These are phyloP conservation scores for Elsinoe arachidis DNA, from an alignment of 2,329 filamentous ascomycete species.

Conservation along the genomic window DNA sequence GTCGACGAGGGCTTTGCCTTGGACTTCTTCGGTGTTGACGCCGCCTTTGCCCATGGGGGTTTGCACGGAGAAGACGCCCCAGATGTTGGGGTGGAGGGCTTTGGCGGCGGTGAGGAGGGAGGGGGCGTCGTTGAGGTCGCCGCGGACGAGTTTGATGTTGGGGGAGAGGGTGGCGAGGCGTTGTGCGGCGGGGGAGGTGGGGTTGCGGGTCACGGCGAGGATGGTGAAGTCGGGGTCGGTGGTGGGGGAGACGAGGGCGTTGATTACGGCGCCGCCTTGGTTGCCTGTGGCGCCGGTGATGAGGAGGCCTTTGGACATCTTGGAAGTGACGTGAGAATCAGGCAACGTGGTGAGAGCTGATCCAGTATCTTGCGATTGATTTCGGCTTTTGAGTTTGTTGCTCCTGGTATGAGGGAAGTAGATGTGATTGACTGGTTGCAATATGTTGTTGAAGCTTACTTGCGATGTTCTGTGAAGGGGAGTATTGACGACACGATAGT, in stretches of 20 bases:
- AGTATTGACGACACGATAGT: not conserved
- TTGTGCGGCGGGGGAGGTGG: conserved; percentile 43
- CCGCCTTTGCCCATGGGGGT: conserved; percentile 32
- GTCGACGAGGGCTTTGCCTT: conserved; percentile 52
- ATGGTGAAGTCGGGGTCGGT: conserved; percentile 38
- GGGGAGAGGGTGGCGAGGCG: conserved; percentile 37
- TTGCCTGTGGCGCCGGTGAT: conserved; percentile 40
- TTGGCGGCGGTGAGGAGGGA: conserved; percentile 11
- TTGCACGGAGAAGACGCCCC: conserved; percentile 54
- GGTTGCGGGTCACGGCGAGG: conserved; percentile 53
- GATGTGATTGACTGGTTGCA: not conserved
- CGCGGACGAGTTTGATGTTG: conserved; percentile 48
- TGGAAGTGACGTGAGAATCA: conserved; percentile 31
- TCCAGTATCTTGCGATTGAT: no score
- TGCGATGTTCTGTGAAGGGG: not conserved
- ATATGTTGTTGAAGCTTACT: not conserved
- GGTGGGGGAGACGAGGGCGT: conserved; percentile 31
- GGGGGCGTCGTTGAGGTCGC: conserved; percentile 45
- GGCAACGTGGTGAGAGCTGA: no score
- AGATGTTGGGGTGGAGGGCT: conserved; percentile 22
- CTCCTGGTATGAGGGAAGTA: not conserved
- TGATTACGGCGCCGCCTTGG: conserved; percentile 38
- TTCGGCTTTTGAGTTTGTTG: no score
- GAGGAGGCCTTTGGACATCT: conserved; percentile 25
- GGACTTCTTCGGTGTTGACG: conserved; percentile 37